Evolutionary conservation across 2,329 filamentous ascomycete species (phyloP).

Genomic region (Fusarium virguliforme): DNA sequence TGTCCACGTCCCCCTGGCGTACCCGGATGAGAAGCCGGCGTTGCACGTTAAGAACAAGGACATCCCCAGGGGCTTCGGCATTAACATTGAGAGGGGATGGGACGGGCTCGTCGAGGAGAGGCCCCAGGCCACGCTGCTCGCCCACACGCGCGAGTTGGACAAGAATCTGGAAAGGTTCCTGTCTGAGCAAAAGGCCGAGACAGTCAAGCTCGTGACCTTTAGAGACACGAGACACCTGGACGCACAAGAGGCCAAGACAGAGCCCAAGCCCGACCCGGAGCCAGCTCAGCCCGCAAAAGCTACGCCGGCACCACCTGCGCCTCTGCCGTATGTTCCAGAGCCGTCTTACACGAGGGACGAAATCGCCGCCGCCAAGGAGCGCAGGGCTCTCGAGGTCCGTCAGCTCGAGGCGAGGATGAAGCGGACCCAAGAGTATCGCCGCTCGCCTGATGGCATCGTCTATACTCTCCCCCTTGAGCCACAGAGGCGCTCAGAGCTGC

Average conservation of each 20-base stretch:
- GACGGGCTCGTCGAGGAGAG: constrained; percentile 73
- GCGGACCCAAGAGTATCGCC: constrained; percentile 76
- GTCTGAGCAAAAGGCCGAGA: constrained; percentile 79
- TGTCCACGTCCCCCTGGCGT: constrained; percentile 75
- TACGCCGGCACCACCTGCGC: constrained; percentile 33
- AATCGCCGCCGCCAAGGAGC: constrained; percentile 73
- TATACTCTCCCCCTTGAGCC: constrained; percentile 82
- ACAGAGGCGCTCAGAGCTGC: constrained; percentile 72
- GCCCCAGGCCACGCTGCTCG: constrained; percentile 72
- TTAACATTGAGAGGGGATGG: constrained; percentile 85
- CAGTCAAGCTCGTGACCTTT: constrained; percentile 77
- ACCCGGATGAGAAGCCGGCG: constrained; percentile 72
- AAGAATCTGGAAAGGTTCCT: constrained; percentile 80
- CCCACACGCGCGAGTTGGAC: constrained; percentile 79
- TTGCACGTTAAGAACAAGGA: constrained; percentile 78
- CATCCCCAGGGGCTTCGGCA: constrained; percentile 79
- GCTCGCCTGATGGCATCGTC: constrained; percentile 77
- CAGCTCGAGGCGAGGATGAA: constrained; percentile 84
- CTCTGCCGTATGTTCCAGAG: constrained; percentile 59
- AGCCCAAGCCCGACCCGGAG: constrained; percentile 33
- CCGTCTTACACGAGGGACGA: constrained; percentile 72
- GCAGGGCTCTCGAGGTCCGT: constrained; percentile 76
- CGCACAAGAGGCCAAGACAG: constrained; percentile 29
- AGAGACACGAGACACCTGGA: constrained; percentile 70
- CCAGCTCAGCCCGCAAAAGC: constrained; percentile 30